Conservation (phyloP, 169 alveolate genomes). For the Plasmodium gaboni region DNA sequence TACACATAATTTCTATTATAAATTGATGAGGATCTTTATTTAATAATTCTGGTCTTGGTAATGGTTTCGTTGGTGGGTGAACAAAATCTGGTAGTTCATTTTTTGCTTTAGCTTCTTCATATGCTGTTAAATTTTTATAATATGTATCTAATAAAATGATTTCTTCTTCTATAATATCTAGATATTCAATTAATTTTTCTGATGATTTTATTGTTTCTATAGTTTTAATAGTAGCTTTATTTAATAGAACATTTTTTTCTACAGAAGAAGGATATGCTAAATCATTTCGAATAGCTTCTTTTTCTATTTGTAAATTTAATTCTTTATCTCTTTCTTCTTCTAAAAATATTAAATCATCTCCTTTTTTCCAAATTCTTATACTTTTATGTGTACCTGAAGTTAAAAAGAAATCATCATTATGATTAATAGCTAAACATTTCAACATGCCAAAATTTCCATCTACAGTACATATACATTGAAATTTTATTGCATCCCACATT, state of each 20-base stretch:
- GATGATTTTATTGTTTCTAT: constrained; percentile 87
- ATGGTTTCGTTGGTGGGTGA: constrained; percentile 78
- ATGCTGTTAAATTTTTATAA: constrained; percentile 66
- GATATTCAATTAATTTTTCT: constrained; percentile 83
- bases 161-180: constrained; percentile 80
- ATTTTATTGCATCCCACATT: constrained; percentile 87
- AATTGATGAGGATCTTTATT: constrained; percentile 76
- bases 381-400: constrained; percentile 83
- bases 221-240: constrained; percentile 87
- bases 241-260: constrained; percentile 81
- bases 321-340: constrained; percentile 90
- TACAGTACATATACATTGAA: constrained; percentile 79
- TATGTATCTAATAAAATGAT: constrained; percentile 69
- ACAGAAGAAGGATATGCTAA: constrained; percentile 81
- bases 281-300: constrained; percentile 86
- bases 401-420: constrained; percentile 78
- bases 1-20: constrained; percentile 68
- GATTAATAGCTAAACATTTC: constrained; percentile 74
- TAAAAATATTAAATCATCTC: constrained; percentile 84
- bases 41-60: constrained; percentile 75
- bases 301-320: constrained; percentile 87
- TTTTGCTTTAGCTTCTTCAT: constrained; percentile 70
- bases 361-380: constrained; percentile 84
- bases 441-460: constrained; percentile 79
- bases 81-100: constrained; percentile 71